Conservation (phyloP, 352 stramenopile genomes). For the Plasmopara muralis region DNA sequence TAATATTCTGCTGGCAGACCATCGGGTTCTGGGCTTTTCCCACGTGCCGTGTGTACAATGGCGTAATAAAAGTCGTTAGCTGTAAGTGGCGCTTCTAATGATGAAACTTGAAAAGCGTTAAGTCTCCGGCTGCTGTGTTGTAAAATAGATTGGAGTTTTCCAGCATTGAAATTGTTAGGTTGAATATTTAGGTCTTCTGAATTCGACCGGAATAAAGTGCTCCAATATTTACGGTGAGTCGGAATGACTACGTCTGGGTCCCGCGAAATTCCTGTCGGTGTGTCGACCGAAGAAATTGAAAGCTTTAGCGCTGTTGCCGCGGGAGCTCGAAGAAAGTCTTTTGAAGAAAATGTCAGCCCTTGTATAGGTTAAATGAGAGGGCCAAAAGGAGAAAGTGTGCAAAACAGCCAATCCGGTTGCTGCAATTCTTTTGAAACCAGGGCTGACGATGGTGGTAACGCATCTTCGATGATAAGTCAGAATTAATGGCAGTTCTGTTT, state of each 20-base stretch:
- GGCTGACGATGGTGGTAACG: too few relatives aligned
- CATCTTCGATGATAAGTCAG: too few relatives aligned
- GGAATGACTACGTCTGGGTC: conserved; percentile 3
- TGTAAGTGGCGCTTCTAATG: not conserved
- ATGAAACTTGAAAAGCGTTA: not conserved
- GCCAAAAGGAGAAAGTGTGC: too few relatives aligned
- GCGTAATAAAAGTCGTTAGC: conserved; percentile 1
- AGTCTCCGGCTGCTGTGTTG: not conserved
- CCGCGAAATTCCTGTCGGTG: conserved; percentile 2
- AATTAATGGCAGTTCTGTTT: too few relatives aligned
- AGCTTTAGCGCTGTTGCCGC: too few relatives aligned
- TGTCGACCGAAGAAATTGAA: too few relatives aligned
- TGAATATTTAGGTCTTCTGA: conserved; percentile 2
- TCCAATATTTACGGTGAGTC: conserved; percentile 8
- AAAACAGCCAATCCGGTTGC: too few relatives aligned
- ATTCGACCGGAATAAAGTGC: conserved; percentile 6
- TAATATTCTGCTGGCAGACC: conserved; percentile 1
- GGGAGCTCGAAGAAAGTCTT: too few relatives aligned
- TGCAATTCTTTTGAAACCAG: too few relatives aligned
- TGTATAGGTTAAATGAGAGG: too few relatives aligned
- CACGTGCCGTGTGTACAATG: not conserved
- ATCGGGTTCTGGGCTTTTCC: not conserved
- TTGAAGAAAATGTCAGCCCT: too few relatives aligned
- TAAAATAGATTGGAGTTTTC: conserved; percentile 2
- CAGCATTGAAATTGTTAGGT: not conserved